These are phyloP conservation scores for Vaccinium myrtillus DNA, from an alignment of 148 eudicot species.

Conservation along the genomic window DNA sequence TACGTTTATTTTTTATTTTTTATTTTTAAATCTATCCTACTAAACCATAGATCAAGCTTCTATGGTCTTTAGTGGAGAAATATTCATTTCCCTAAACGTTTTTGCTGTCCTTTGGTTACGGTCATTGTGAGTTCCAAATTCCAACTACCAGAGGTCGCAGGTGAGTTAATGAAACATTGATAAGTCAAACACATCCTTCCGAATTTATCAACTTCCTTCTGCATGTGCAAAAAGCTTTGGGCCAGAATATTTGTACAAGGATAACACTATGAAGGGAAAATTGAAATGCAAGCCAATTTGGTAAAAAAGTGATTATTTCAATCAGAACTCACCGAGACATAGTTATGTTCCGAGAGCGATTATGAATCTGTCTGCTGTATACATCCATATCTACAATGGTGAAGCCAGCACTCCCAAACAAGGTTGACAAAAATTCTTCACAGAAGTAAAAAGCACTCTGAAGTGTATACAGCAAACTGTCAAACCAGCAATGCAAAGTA, in stretches of 20 bases:
- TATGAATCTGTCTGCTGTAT: conserved; percentile 40
- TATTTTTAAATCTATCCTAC: neutral
- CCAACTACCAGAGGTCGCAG: neutral
- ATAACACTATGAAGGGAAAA: neutral
- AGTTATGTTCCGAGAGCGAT: conserved; percentile 40
- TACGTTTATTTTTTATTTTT: neutral
- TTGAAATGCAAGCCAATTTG: neutral
- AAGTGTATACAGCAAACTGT: neutral
- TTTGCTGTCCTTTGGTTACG: neutral
- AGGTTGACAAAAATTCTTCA: conserved; percentile 39
- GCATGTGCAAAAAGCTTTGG: neutral
- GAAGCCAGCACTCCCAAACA: conserved; percentile 38
- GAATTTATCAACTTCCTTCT: neutral
- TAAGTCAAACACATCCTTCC: neutral
- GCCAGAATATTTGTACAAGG: too few relatives aligned
- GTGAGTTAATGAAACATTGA: neutral
- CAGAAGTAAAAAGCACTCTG: conserved; percentile 52
- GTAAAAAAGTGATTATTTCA: neutral
- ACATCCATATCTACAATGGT: conserved; percentile 22
- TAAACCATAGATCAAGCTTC: neutral
- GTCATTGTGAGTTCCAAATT: neutral
- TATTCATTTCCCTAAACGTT: neutral
- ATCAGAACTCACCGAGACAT: conserved; percentile 33
- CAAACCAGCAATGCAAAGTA: neutral
- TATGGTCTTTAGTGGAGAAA: neutral